Percentiles rank a stretch among this genome's conserved stretches.
phyloP scores from a whole-genome alignment of 2,329 filamentous ascomycete genomes.

The Fusarium paranaense region DNA sequence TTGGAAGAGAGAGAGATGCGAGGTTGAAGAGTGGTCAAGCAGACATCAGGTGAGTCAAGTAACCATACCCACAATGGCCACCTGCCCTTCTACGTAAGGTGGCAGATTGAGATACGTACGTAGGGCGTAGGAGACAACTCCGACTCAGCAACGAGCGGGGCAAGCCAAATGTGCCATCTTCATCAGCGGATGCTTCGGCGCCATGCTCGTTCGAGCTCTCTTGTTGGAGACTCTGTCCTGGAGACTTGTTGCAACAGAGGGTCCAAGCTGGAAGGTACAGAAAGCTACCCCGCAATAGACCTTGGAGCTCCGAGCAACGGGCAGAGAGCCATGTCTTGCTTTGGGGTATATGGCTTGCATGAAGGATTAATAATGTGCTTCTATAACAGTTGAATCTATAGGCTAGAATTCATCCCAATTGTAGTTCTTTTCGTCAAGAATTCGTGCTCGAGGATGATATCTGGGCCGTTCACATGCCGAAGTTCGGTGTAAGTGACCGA shows the following conservation, averaged over 20 bases:
- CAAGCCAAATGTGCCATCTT: background rate
- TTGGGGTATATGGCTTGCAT: constrained; percentile 1
- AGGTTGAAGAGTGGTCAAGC: background rate
- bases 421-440: background rate
- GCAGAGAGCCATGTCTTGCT: background rate
- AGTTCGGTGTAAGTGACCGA: background rate
- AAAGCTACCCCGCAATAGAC: constrained; percentile 4
- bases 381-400: background rate
- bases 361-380: background rate
- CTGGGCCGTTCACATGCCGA: background rate
- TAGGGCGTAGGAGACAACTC: background rate
- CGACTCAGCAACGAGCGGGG: constrained; percentile 29
- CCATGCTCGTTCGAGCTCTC: constrained; percentile 1
- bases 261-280: background rate
- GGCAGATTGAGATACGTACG: background rate
- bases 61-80: background rate
- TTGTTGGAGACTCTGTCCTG: background rate
- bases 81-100: constrained; percentile 2
- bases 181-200: constrained; percentile 3
- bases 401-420: background rate
- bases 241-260: background rate
- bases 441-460: background rate
- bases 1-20: background rate
- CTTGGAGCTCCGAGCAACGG: background rate
- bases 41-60: background rate